These are phyloP conservation scores for Paralagenidium karlingii DNA, from an alignment of 352 stramenopile genomes.

Conservation along the genomic window DNA sequence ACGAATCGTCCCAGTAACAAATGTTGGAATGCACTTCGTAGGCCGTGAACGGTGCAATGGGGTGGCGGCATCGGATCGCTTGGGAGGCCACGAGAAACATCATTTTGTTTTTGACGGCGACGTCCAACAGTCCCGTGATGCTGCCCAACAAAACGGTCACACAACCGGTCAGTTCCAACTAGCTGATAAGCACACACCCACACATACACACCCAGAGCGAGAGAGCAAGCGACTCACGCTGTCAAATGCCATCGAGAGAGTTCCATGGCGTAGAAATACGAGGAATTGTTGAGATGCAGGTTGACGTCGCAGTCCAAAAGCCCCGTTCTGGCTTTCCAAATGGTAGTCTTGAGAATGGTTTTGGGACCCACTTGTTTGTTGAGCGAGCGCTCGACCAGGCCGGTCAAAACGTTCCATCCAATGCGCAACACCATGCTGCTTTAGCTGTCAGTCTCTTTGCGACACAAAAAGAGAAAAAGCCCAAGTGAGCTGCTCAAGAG, in stretches of 20 bases:
- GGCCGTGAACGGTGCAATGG: constrained; percentile 31
- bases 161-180: background rate
- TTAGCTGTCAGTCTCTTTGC: too few species aligned
- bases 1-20: constrained; percentile 38
- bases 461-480: too few species aligned
- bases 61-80: constrained; percentile 40
- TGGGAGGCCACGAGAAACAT: constrained; percentile 6
- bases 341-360: constrained; percentile 40
- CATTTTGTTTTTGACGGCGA: background rate
- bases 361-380: constrained; percentile 23
- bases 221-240: constrained; percentile 21
- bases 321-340: constrained; percentile 50
- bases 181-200: background rate
- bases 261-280: constrained; percentile 76
- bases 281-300: constrained; percentile 79
- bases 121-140: background rate
- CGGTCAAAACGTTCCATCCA: constrained; percentile 53
- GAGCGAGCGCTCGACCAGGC: constrained; percentile 36
- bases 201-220: too few species aligned
- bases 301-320: constrained; percentile 78
- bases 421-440: constrained; percentile 47
- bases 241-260: constrained; percentile 75
- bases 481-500: too few species aligned
- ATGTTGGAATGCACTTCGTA: constrained; percentile 51
- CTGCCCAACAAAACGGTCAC: too few species aligned